Evolutionary conservation across 495 filamentous ascomycete genomes (phyloP).

Genomic region (Pyrenopolyporus hunteri): DNA sequence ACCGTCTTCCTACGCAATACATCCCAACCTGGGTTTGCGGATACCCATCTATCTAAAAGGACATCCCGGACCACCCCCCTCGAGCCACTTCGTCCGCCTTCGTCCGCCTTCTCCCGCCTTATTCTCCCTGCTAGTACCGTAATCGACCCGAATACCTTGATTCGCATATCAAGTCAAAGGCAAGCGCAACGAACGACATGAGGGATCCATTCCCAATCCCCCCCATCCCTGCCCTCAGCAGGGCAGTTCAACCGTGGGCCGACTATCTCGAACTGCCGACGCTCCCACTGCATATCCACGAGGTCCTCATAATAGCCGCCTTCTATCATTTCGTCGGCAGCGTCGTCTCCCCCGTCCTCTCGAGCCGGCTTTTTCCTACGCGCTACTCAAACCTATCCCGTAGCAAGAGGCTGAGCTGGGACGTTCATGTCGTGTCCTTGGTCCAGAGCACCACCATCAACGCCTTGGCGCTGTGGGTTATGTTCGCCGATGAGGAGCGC

Average conservation of each 20-base stretch:
- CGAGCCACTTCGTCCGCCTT: background rate
- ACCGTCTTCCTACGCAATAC: background rate
- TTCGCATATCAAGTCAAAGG: background rate
- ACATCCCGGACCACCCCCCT: background rate
- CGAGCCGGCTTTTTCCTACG: conserved; percentile 68
- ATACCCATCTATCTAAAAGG: background rate
- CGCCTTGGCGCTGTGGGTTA: conserved; percentile 78
- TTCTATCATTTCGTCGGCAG: conserved; percentile 79
- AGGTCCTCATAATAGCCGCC: conserved; percentile 74
- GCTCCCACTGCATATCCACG: conserved; percentile 86
- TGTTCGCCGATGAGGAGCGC: conserved; percentile 78
- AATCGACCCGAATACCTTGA: background rate
- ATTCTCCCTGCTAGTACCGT: background rate
- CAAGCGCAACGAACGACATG: conserved; percentile 49
- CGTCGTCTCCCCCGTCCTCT: conserved; percentile 76
- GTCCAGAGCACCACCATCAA: conserved; percentile 84
- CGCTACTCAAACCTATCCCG: conserved; percentile 70
- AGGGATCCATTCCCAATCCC: conserved; percentile 74
- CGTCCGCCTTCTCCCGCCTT: background rate
- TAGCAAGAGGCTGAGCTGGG: conserved; percentile 87
- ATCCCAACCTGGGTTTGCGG: background rate
- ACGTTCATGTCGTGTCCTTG: conserved; percentile 95
- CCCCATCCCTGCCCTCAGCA: conserved; percentile 58
- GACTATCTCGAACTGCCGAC: conserved; percentile 67
- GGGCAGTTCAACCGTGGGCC: conserved; percentile 62